Conservation (phyloP, 2,329 filamentous ascomycete species). For the Penicillium griseofulvum region DNA sequence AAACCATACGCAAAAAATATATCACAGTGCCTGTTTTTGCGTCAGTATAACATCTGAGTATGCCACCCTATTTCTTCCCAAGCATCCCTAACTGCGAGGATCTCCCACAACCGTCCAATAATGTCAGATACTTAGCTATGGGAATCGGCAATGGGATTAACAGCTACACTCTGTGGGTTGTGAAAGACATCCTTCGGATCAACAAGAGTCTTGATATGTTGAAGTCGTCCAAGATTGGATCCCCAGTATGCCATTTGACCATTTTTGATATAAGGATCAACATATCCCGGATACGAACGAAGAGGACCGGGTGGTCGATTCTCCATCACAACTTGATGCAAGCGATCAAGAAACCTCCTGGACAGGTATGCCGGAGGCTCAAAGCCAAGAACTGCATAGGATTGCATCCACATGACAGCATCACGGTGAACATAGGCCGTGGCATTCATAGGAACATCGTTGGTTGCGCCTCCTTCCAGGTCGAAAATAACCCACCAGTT, state of each 20-base stretch:
- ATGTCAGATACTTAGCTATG: neutral
- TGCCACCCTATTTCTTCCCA: neutral
- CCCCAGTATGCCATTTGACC: slow-evolving; percentile 58
- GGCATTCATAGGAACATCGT: slow-evolving; percentile 54
- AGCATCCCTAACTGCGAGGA: neutral
- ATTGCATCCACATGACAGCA: slow-evolving; percentile 63
- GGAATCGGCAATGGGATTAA: neutral
- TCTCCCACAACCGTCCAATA: too few relatives aligned
- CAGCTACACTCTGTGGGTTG: slow-evolving; percentile 54
- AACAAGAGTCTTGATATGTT: slow-evolving; percentile 51
- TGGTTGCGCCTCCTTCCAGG: slow-evolving; percentile 59
- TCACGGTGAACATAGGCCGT: slow-evolving; percentile 65
- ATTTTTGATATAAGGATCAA: slow-evolving; percentile 52
- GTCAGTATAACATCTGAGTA: neutral
- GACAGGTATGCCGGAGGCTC: slow-evolving; percentile 41
- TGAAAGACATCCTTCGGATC: slow-evolving; percentile 58
- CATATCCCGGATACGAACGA: slow-evolving; percentile 63
- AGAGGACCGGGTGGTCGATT: slow-evolving; percentile 38
- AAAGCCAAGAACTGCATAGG: slow-evolving; percentile 56
- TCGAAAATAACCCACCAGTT: slow-evolving; percentile 65
- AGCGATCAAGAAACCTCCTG: slow-evolving; percentile 51
- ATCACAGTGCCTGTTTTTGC: neutral
- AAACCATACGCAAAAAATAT: neutral
- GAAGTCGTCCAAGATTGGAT: slow-evolving; percentile 49
- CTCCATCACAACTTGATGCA: slow-evolving; percentile 42